Base-by-base conservation (phyloP, 1,284 basidiomycete genomes). In the Athelia sp. region DNA sequence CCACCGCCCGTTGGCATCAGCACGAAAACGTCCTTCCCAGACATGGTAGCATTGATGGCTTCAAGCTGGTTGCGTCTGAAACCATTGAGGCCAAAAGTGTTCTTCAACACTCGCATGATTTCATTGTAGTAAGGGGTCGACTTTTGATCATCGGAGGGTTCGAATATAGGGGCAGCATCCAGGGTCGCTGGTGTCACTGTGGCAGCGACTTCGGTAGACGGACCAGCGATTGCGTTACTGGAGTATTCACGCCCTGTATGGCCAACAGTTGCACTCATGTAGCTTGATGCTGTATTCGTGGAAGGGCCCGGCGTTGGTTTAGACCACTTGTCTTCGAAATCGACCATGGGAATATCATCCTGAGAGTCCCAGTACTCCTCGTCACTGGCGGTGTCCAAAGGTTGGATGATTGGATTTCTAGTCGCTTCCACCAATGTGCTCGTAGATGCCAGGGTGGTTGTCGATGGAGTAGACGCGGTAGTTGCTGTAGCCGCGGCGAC, bases 1-100 rank as follows among this genome's bases (percentile, higher is more conserved):
- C 95, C 96, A 4, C 95, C 96, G 23, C 96, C 96, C 0, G 96
- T 99, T 0, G 97, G 96, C 84, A 98, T 96, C 4, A 99, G 77
- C 17, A 98, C 91, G 57, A 98, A 94, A 13, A 94, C 92, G 61
- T 99, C 95, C 45, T 76, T 78, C 2, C 89, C 93, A 1, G 75
- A 72, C 64, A 99, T 73, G 0, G 90, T 86, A 2, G 86, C 87
- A 46, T 84, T 80, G 58, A 98, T 91, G 0, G 91, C 93, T 60
- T 92, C 87, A 34, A 92, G 77, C 65, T 98, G 97, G 63, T 98
- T 91, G 3, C 68, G 70, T 14, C 95, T 82, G 66, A 98, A 98
- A 0, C 62, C 60, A 0, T 75, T 60, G 2, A 98, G 72, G 8
- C 73, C 71, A 67, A 98, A 98, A 1, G 81, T 75, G 1, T 70